Conservation (phyloP, 352 stramenopile genomes). For the Globisporangium uncinulatum region DNA sequence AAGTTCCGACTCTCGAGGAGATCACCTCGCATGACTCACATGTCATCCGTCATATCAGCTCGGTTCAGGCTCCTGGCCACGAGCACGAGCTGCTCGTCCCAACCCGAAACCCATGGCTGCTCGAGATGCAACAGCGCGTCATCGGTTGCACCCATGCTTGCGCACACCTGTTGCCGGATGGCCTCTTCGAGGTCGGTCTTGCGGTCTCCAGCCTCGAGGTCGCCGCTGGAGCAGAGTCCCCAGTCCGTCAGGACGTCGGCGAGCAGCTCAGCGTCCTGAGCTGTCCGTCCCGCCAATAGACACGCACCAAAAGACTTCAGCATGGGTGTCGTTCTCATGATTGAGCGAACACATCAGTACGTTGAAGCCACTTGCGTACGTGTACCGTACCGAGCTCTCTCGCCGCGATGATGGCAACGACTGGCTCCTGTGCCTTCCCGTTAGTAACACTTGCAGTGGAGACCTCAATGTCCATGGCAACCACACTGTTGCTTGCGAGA, state of each 20-base stretch:
- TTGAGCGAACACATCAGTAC: not conserved
- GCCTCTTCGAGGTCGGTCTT: not conserved
- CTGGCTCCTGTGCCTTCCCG: not conserved
- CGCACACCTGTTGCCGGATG: not conserved
- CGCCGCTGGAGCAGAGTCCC: not conserved
- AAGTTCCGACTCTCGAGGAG: not conserved
- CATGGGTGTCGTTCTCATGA: too few species aligned
- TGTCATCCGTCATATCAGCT: too few species aligned
- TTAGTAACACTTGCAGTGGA: constrained; percentile 5
- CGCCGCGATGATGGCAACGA: constrained; percentile 2
- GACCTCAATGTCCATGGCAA: not conserved
- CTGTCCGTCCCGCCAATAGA: not conserved
- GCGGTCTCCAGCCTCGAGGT: not conserved
- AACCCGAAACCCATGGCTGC: not conserved
- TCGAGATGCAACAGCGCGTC: not conserved
- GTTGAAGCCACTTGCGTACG: too few species aligned
- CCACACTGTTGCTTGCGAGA: not conserved
- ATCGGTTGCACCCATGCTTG: not conserved
- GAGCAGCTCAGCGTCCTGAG: constrained; percentile 3
- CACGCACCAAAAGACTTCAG: not conserved
- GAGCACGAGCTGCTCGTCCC: constrained; percentile 2
- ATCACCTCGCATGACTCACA: not conserved
- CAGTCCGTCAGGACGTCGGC: constrained; percentile 6
- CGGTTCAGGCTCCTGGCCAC: too few species aligned
- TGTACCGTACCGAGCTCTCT: constrained; percentile 10